These are phyloP conservation scores for Brassica carinata DNA, from an alignment of 345 rosid genomes.

Conservation along the genomic window DNA sequence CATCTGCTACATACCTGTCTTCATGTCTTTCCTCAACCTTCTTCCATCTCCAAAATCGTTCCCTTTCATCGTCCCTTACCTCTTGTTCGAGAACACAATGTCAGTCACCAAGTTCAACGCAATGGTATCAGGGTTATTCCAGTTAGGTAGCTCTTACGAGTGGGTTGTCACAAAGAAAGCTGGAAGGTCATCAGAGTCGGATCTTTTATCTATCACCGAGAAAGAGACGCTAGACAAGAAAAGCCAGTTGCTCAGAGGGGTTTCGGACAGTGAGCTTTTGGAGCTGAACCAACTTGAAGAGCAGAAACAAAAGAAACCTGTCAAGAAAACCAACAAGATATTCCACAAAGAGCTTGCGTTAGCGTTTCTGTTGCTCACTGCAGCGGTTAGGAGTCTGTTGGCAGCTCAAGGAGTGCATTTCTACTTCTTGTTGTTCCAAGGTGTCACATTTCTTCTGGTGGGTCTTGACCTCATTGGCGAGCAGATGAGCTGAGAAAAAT, in stretches of 20 bases:
- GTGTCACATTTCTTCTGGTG: conserved; percentile 73
- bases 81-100: conserved; percentile 87
- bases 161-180: conserved; percentile 94
- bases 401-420: conserved; percentile 86
- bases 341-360: conserved; percentile 76
- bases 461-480: conserved; percentile 88
- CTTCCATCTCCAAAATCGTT: conserved; percentile 77
- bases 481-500: conserved; percentile 63
- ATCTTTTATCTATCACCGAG: conserved; percentile 69
- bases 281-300: conserved; percentile 61
- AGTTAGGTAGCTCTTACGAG: conserved; percentile 88
- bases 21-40: conserved; percentile 85
- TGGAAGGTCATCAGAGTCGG: conserved; percentile 85
- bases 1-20: conserved; percentile 74
- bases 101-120: conserved; percentile 89
- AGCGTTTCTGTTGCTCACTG: conserved; percentile 81
- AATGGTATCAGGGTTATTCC: conserved; percentile 82
- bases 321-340: conserved; percentile 68
- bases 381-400: conserved; percentile 69
- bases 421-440: conserved; percentile 88
- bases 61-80: conserved; percentile 89
- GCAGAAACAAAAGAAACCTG: conserved; percentile 51
- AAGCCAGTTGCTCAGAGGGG: conserved; percentile 56
- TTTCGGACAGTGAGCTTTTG: conserved; percentile 68
- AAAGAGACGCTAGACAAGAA: conserved; percentile 57